Base-by-base conservation (phyloP, 805 yeast species). In the Alloascoidea hylecoeti region DNA sequence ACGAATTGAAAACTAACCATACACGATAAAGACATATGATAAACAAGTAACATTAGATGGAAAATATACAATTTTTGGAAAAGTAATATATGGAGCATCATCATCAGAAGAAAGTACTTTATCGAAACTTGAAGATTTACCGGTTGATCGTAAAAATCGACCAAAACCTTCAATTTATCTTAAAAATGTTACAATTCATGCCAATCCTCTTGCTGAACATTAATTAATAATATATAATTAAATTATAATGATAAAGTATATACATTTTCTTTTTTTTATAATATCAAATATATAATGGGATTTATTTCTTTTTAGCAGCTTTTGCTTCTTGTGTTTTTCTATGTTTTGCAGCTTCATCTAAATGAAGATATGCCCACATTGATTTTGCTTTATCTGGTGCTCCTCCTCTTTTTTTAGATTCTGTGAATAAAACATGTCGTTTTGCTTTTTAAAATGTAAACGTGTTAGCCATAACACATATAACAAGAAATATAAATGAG, bases 341-440 rank as follows among this genome's bases (percentile, higher is more conserved):
- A 44, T 13, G 73, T 69, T 39, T 61, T 64, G 23, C 30, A 28
- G 18, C n/a, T n/a, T n/a, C n/a, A n/a, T n/a, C n/a, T n/a, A n/a
- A n/a, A n/a, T n/a, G n/a, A n/a, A n/a, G n/a, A n/a, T n/a, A n/a
- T n/a, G n/a, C n/a, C n/a, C n/a, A n/a, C n/a, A n/a, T n/a, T n/a
- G n/a, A n/a, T n/a, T 34, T 34, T 19, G 4, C 4, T 19, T 39
- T 34, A 27, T 35, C 38, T 40, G 56, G 30, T n/a, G 61, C 56
- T 17, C 78, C 71, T 57, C 81, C 85, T 58, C 98, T 75, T 67
- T 84, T 85, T 57, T 82, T 83, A 39, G 80, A 72, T 56, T 89
- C 98, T 18, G 76, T 75, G 64, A 92, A 89, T 43, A 89, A 64
- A 38, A 92, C 95, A 63, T 86, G 96, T 57, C 95, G 76, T 58